Base-by-base conservation (phyloP, 352 stramenopile species). In the Pythium grandisporangium region DNA sequence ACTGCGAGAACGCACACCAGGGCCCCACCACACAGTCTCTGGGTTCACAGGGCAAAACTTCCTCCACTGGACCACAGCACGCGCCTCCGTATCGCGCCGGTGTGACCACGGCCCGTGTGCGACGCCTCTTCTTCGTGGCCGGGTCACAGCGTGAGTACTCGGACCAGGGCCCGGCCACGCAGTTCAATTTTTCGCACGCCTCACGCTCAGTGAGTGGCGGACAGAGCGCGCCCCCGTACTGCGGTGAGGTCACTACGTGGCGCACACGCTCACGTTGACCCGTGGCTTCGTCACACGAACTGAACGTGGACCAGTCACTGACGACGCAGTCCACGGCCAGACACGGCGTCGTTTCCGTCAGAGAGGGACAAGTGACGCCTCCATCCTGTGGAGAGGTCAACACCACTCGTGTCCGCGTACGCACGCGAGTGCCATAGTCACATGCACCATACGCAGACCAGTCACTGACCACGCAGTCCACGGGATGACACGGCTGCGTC, bases 1-100 rank as follows among this genome's bases (percentile, higher is more conserved):
- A 88, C 4, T 50, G 36, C 6, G 58, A 65, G 51, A 63, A 88
- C 2, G 61, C 58, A n/a, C 55, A 75, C 69, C 70, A 87, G 1
- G 58, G 48, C 6, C 66, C 55, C 3, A 74, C 45, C n/a, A 70
- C 36, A 27, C 71, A 88, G 42, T 84, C 70, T 11, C 26, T 27
- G 3, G 52, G 51, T 12, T 46, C 61, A 27, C 75, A 88, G 0
- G 38, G 8, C 6, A 59, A 32, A 0, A 45, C 53, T 30, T 83
- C 63, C 11, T 48, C 46, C 6, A 84, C 45, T 10, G 42, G 23
- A 0, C 52, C 60, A 27, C 73, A 84, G 12, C 42, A 30, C 1
- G 48, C 25, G 14, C 70, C 68, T 10, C 61, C 61, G 21, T 63
- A 74, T 16, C 45, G 35, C 2, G 70, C 42, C 12, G 43, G 42